A percentile compares a stretch with the other conserved stretches of the same genome.
These are phyloP conservation scores for Nigrospora sphaerica DNA, from an alignment of 2,329 filamentous ascomycete species.

Conservation along the genomic window DNA sequence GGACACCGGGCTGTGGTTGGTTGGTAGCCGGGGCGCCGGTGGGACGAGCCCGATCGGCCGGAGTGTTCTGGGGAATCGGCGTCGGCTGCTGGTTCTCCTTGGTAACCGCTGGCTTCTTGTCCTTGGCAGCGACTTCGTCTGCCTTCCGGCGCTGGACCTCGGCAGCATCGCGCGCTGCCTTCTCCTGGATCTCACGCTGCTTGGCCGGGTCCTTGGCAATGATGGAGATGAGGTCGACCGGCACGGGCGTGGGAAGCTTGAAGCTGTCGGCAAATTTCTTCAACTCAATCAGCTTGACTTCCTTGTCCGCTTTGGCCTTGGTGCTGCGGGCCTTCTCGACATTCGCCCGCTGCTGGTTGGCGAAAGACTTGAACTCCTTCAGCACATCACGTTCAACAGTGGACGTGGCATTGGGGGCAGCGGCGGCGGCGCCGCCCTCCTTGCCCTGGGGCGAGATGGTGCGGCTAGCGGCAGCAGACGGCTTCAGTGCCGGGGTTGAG, in stretches of 20 bases:
- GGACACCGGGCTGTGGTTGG: constrained; percentile 6
- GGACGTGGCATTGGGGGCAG: constrained; percentile 45
- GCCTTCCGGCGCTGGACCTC: constrained; percentile 44
- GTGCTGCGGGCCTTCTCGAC: constrained; percentile 49
- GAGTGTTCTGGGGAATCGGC: constrained; percentile 8
- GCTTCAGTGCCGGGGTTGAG: constrained; percentile 16
- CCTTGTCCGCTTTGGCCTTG: constrained; percentile 69
- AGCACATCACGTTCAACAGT: constrained; percentile 57
- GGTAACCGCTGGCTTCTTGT: constrained; percentile 42
- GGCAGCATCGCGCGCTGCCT: constrained; percentile 70
- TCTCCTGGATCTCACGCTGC: constrained; percentile 87
- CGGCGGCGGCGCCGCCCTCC: constrained; percentile 23
- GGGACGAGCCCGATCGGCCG: constrained; percentile 21
- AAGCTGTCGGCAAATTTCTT: constrained; percentile 94
- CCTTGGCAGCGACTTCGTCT: constrained; percentile 34
- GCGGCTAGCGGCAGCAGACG: constrained; percentile 31
- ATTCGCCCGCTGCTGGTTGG: constrained; percentile 45
- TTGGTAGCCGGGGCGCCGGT: constrained; percentile 17
- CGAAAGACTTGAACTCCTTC: constrained; percentile 58
- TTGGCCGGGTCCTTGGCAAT: constrained; percentile 95
- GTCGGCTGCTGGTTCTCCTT: constrained; percentile 36
- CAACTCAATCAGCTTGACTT: constrained; percentile 85
- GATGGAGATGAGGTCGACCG: constrained; percentile 85
- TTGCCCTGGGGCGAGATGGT: constrained; percentile 31
- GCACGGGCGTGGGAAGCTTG: constrained; percentile 89